These are phyloP conservation scores for Vaccinium vitisidaea DNA, from an alignment of 148 eudicot species.

Conservation along the genomic window DNA sequence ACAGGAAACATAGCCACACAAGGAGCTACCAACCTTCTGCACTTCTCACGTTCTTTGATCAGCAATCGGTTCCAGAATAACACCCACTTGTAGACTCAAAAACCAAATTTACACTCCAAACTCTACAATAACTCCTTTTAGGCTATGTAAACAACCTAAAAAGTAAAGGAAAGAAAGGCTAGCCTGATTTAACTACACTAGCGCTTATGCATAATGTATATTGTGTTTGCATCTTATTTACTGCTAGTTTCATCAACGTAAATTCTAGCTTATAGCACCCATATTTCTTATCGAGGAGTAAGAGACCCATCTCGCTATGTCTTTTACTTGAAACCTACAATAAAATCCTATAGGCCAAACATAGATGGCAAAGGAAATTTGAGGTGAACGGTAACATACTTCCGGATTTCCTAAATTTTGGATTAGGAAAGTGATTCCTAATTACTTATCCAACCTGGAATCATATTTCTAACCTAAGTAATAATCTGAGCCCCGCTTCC, in stretches of 20 bases:
- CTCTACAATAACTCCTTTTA: background rate
- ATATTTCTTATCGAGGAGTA: background rate
- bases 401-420: background rate
- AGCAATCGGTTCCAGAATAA: background rate
- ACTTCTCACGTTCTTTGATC: background rate
- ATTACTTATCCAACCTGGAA: too few relatives aligned
- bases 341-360: too few relatives aligned
- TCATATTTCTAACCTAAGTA: too few relatives aligned
- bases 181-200: background rate
- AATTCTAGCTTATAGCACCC: background rate
- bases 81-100: background rate
- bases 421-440: background rate
- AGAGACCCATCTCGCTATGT: too few relatives aligned
- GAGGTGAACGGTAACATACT: background rate
- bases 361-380: too few relatives aligned
- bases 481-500: too few relatives aligned
- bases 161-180: background rate
- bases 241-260: background rate
- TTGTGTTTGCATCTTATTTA: background rate
- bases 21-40: background rate
- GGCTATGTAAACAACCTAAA: background rate
- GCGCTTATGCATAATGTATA: background rate
- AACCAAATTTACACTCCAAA: background rate
- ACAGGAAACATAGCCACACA: background rate
- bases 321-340: too few relatives aligned